Evolutionary conservation across 306 rosid species (phyloP), one percentile per base, ranked within the genome.

Genomic region (Cucurbita argyrosperma): DNA sequence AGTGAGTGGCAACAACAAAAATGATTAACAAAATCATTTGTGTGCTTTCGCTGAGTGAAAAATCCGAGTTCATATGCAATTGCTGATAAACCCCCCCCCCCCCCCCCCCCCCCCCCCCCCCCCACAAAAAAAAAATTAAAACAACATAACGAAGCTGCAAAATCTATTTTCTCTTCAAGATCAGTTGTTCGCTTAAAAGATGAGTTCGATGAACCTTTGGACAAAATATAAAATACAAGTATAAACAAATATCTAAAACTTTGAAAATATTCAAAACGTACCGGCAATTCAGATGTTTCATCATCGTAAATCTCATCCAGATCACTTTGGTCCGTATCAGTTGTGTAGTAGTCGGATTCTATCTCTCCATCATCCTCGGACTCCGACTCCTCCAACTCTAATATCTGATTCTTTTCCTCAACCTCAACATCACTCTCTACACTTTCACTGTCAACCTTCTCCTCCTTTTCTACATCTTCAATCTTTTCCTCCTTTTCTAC

Each of bases 261-360:
- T 64, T 43, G 11, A 66, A 56, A 16, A 15, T 6, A 74, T 59
- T 16, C n/a, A 0, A 50, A 79, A 52, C 54, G 10, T 70, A 91
- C 97, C 88, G 79, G 80, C 19, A 60, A 71, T 46, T 78, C 85
- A 57, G 83, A 61, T 58, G 63, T 76, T 21, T 84, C 92, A 3
- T 75, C 88, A 55, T 81, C 86, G 8, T 52, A 60, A 73, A 54
- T 80, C 15, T 62, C 76, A 12, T 78, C 79, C 3, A 67, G 88
- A 4, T 54, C 86, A 57, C 63, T 82, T 12, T 79, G 85, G 66
- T 86, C 90, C 0, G 85, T 66, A 63, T 84, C 89, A 0, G 80
- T 68, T 7, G 56, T 37, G 26, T 82, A 52, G 49, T 78, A 52
- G 49, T 78, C 86, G 45, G 79, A 77, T 58, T 79, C 85, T 21